Evolutionary conservation across 805 yeast genomes (phyloP), one percentile per base, ranked within the genome.

Genomic region (Tetrapisispora arboricola): DNA sequence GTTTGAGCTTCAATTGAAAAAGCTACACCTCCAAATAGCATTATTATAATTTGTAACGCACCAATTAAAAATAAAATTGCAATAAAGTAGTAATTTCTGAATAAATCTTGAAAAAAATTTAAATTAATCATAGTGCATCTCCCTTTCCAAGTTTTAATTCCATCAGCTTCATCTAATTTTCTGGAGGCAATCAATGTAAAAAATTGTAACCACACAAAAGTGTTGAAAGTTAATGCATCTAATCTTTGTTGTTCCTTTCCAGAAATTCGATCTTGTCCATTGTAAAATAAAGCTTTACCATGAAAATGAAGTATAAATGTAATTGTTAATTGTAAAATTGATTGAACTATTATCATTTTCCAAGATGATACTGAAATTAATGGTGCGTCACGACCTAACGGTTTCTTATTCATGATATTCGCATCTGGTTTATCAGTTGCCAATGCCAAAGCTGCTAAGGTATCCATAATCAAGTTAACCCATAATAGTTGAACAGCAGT

Each of bases 401-500:
- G 99, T 55, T 75, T 78, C 40, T 85, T 71, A 47, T 82, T 76
- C 56, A 92, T 68, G 32, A 85, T 79, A 31, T 80, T 73, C 36
- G 80, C 84, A 52, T 86, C 88, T 0, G 98, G 98, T 52, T 90
- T 88, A 60, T 92, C 98, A 3, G 98, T 92, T 6, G 98, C 98
- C 53, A 92, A 72, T 0, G 98, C 98, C 52, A 92, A 71, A 3
- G 98, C 98, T 3, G 98, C 98, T 47, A 92, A 73, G 0, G 98
- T 92, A 62, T 92, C 98, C 98, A 92, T 92, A 54, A 92, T 92
- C 61, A 92, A 71, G 63, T 92, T 92, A 38, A 92, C 96, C 98
- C 98, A 92, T 47, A 92, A 70, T 50, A 92, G 75, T 66, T 92
- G 98, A 35, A 92, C 98, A 1, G 98, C 98, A 22, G 97, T 90